Evolutionary conservation across 23 red algal species (phyloP).

Genomic region (Cyanidium caldarium): DNA sequence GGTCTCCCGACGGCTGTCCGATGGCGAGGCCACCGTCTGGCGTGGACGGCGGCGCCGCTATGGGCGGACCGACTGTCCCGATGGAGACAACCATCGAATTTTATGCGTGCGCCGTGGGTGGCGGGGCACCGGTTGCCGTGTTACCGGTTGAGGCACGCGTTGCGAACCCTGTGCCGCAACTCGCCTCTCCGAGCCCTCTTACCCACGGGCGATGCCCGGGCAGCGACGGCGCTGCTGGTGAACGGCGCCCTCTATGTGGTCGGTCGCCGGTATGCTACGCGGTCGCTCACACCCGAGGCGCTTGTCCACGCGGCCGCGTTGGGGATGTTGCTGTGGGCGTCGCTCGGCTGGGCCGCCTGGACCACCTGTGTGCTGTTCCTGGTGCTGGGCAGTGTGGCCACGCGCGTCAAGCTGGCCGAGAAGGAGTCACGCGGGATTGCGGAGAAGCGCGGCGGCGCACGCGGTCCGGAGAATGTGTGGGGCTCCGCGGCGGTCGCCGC

Average conservation of each 20-base stretch:
- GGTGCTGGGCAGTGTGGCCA: slow-evolving; percentile 37
- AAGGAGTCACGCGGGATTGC: slow-evolving; percentile 65
- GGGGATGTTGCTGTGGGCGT: slow-evolving; percentile 49
- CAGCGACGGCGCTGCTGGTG: not conserved
- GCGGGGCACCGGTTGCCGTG: too few species aligned
- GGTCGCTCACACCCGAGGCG: slow-evolving; percentile 31
- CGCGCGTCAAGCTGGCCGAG: slow-evolving; percentile 15
- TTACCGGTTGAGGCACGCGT: too few species aligned
- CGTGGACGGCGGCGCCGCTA: too few species aligned
- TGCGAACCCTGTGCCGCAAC: too few species aligned
- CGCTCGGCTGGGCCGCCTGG: slow-evolving; percentile 31
- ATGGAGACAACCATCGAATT: too few species aligned
- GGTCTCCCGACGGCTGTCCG: too few species aligned
- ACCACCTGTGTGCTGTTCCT: slow-evolving; percentile 48
- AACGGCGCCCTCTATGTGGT: not conserved
- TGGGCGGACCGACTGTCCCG: too few species aligned
- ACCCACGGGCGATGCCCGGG: too few species aligned
- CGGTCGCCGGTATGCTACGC: not conserved
- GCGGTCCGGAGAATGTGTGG: slow-evolving; percentile 98
- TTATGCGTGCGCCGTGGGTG: too few species aligned
- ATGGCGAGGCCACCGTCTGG: too few species aligned
- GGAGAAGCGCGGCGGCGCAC: slow-evolving; percentile 60
- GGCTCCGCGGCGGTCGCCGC: slow-evolving; percentile 58
- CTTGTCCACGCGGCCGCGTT: slow-evolving; percentile 52
- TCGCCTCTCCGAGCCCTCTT: too few species aligned